Conservation (phyloP, 306 rosid genomes). For the Fragaria ananassa region DNA sequence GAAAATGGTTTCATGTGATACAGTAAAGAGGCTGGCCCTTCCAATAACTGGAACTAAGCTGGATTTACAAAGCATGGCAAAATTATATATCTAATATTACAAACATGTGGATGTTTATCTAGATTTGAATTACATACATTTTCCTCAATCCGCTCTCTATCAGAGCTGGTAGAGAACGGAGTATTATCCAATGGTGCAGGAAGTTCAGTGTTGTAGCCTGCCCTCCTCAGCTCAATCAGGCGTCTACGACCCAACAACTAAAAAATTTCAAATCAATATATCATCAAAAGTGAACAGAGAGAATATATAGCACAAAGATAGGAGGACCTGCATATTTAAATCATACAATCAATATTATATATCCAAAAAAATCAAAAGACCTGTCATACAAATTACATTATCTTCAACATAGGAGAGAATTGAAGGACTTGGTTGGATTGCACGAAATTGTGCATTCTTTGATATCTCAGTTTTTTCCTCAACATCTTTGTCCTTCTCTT, state of each 20-base stretch:
- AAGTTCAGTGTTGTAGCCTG: slow-evolving; percentile 88
- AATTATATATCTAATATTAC: neutral
- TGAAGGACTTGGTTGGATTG: slow-evolving; percentile 83
- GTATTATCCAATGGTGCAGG: slow-evolving; percentile 86
- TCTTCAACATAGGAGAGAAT: slow-evolving; percentile 83
- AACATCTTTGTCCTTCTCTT: slow-evolving; percentile 43
- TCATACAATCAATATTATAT: neutral
- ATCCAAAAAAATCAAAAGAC: slow-evolving; percentile 30
- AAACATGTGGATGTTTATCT: neutral
- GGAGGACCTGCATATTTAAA: neutral
- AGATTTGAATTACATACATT: slow-evolving; percentile 45
- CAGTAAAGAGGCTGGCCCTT: neutral
- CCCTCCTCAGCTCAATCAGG: slow-evolving; percentile 68
- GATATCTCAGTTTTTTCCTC: slow-evolving; percentile 64
- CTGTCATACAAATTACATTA: slow-evolving; percentile 70
- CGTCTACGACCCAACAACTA: slow-evolving; percentile 91
- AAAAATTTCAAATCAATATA: slow-evolving; percentile 8
- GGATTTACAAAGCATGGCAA: neutral
- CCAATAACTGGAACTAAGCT: neutral
- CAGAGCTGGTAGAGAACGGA: slow-evolving; percentile 60
- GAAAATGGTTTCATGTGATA: slow-evolving; percentile 14
- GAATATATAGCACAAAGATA: neutral
- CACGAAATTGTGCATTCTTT: slow-evolving; percentile 79
- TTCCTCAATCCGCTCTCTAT: slow-evolving; percentile 81
- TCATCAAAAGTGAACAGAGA: slow-evolving; percentile 11